phyloP scores from a whole-genome alignment of 2,329 filamentous ascomycete genomes.

The Myriangium duriaei region DNA sequence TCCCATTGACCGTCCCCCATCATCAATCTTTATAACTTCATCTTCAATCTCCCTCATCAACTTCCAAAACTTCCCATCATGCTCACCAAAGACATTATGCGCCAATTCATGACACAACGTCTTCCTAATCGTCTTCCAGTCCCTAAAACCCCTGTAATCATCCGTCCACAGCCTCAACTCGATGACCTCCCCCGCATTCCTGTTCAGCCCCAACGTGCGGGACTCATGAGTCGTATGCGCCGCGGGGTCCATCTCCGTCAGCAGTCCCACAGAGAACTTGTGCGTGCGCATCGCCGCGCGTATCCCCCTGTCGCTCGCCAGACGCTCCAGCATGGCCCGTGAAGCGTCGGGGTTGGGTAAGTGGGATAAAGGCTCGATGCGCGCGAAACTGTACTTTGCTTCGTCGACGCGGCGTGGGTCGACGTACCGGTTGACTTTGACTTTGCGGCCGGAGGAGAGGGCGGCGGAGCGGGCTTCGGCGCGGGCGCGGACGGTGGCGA shows the following conservation, averaged over 20 bases:
- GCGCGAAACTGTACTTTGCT: constrained; percentile 66
- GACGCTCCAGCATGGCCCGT: constrained; percentile 56
- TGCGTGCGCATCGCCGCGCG: constrained; percentile 71
- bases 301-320: constrained; percentile 77
- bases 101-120: constrained; percentile 92
- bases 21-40: constrained; percentile 73
- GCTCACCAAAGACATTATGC: constrained; percentile 76
- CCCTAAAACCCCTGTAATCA: constrained; percentile 82
- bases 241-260: constrained; percentile 92
- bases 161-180: constrained; percentile 86
- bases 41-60: constrained; percentile 75
- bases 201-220: constrained; percentile 72
- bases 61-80: constrained; percentile 83
- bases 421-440: constrained; percentile 22
- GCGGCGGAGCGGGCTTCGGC: constrained; percentile 27
- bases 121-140: constrained; percentile 81
- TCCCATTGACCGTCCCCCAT: constrained; percentile 48
- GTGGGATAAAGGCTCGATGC: constrained; percentile 60
- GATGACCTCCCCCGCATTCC: constrained; percentile 79
- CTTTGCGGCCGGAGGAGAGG: constrained; percentile 27
- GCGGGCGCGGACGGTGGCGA: constrained; percentile 38
- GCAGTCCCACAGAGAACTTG: constrained; percentile 67
- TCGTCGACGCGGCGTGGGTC: constrained; percentile 44
- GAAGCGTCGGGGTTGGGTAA: constrained; percentile 65
- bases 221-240: constrained; percentile 73